Conservation (phyloP, 495 filamentous ascomycete genomes). For the Margaritispora aquatica region DNA sequence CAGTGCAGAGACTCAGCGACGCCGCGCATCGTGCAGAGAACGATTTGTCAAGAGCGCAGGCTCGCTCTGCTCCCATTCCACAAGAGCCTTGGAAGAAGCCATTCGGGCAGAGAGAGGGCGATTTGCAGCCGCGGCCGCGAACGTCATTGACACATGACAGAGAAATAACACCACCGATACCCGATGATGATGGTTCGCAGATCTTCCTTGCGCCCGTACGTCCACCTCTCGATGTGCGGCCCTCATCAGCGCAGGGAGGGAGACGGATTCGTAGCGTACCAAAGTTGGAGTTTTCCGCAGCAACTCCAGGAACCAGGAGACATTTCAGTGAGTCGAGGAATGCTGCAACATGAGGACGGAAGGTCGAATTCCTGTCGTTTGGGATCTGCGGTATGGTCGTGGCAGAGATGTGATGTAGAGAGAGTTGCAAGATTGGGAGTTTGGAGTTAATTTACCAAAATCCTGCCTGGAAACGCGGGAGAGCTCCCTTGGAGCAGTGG, state of each 20-base stretch:
- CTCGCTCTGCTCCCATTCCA: constrained; percentile 14
- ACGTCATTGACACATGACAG: constrained; percentile 4
- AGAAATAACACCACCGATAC: constrained; percentile 2
- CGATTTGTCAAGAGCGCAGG: background rate
- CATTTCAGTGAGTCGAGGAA: no score
- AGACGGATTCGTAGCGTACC: constrained; percentile 15
- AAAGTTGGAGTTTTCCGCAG: constrained; percentile 5
- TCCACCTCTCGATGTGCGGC: background rate
- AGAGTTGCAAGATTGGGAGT: no score
- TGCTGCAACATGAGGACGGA: no score
- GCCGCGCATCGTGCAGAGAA: background rate
- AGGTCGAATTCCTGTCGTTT: no score
- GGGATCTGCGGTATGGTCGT: no score
- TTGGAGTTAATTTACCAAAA: no score
- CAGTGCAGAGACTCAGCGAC: constrained; percentile 1
- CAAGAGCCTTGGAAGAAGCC: constrained; percentile 2
- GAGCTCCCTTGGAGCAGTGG: no score
- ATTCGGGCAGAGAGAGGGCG: background rate
- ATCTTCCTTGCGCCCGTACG: background rate
- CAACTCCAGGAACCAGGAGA: constrained; percentile 9
- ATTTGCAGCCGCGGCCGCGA: background rate
- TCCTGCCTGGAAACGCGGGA: no score
- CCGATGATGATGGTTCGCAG: background rate
- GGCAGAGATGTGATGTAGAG: background rate
- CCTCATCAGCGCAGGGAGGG: background rate